phyloP scores from a whole-genome alignment of 768 basidiomycete species.

The Rhizopogon roseolus region DNA sequence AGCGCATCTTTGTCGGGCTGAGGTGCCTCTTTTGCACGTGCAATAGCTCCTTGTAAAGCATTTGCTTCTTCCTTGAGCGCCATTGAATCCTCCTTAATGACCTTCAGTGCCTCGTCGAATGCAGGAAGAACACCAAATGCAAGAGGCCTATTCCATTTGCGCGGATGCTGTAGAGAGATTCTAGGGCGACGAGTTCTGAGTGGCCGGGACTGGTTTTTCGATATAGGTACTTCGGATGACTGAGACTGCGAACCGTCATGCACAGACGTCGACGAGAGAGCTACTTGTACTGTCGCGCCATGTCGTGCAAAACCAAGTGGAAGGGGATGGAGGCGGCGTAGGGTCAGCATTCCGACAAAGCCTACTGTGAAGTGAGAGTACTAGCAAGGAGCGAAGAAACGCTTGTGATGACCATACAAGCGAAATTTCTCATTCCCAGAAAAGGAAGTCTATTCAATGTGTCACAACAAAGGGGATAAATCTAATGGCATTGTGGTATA shows the following conservation, averaged over 20 bases:
- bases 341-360: conserved; percentile 11
- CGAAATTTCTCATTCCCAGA: neutral
- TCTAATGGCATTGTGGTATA: neutral
- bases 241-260: conserved; percentile 1
- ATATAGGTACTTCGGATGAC: neutral
- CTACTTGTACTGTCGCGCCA: conserved; percentile 2
- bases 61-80: conserved; percentile 32
- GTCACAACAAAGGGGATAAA: neutral
- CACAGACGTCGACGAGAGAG: conserved; percentile 3
- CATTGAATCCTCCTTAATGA: conserved; percentile 60
- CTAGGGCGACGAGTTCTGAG: conserved; percentile 38
- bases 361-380: neutral
- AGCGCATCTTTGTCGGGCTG: conserved; percentile 32
- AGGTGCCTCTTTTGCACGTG: conserved; percentile 17
- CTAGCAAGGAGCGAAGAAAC: too few relatives aligned
- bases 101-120: conserved; percentile 80
- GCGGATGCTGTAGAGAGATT: conserved; percentile 47
- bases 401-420: too few relatives aligned
- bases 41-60: conserved; percentile 14
- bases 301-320: conserved; percentile 6
- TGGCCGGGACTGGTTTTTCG: conserved; percentile 8
- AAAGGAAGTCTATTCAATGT: neutral
- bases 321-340: conserved; percentile 8
- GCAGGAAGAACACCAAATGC: conserved; percentile 61
- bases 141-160: conserved; percentile 63